These are phyloP conservation scores for Xylaria longipes DNA, from an alignment of 495 filamentous ascomycete genomes.

Conservation along the genomic window DNA sequence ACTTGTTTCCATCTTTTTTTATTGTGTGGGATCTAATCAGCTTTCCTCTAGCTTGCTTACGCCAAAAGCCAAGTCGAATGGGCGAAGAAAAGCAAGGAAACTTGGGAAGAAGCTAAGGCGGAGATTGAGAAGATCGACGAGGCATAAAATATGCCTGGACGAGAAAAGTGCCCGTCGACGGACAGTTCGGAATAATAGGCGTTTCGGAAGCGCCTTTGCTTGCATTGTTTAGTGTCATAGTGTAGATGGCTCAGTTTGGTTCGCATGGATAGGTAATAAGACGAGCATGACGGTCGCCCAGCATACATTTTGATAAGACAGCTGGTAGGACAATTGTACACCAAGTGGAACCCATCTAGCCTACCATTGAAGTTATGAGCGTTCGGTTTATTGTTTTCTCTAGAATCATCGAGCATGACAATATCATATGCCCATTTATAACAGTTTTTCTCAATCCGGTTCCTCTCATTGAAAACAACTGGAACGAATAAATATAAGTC, in stretches of 20 bases:
- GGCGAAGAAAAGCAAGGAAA: slow-evolving; percentile 96
- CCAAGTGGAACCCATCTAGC: background rate
- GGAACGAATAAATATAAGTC: background rate
- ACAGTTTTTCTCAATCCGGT: background rate
- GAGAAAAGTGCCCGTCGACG: background rate
- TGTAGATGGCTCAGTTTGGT: slow-evolving; percentile 27
- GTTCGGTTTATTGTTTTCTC: background rate
- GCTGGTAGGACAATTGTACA: background rate
- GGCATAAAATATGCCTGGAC: slow-evolving; percentile 33
- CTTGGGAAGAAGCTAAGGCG: slow-evolving; percentile 93
- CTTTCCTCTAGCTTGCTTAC: slow-evolving; percentile 75
- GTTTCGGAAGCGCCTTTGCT: slow-evolving; percentile 18
- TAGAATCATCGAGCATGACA: background rate
- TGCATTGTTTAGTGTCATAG: slow-evolving; percentile 25
- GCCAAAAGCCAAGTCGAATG: slow-evolving; percentile 95
- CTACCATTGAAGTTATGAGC: background rate
- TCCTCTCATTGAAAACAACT: background rate
- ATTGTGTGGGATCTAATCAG: slow-evolving; percentile 11
- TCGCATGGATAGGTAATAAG: slow-evolving; percentile 39
- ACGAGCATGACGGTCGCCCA: slow-evolving; percentile 26
- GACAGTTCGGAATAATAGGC: slow-evolving; percentile 2
- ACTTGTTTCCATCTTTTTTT: slow-evolving; percentile 16
- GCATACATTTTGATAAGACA: slow-evolving; percentile 4
- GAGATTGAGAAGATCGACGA: slow-evolving; percentile 88
- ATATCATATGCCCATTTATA: background rate